A percentile compares a stretch with the other conserved stretches of the same genome.
These are phyloP conservation scores for Xylaria sp. DNA, from an alignment of 2,329 filamentous ascomycete genomes.

Conservation along the genomic window DNA sequence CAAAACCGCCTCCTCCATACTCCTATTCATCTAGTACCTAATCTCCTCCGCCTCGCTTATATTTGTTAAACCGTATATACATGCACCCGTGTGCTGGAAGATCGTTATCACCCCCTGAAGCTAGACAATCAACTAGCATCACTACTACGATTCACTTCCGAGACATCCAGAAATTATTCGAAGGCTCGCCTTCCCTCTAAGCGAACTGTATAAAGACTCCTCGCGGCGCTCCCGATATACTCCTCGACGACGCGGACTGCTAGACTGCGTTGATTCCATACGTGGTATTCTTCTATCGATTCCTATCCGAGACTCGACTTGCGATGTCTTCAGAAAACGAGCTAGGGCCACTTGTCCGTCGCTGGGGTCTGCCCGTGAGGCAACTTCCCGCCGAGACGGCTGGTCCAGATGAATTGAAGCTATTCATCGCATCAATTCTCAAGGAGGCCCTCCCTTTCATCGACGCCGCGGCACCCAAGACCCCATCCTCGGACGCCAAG, in stretches of 20 bases:
- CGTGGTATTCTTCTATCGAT: background rate
- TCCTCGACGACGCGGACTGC: background rate
- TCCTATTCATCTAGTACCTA: constrained; percentile 15
- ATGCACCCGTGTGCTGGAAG: constrained; percentile 1
- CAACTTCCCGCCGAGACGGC: constrained; percentile 60
- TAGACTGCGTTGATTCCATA: background rate
- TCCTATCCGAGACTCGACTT: background rate
- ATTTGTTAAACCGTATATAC: constrained; percentile 6
- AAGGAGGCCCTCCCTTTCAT: constrained; percentile 70
- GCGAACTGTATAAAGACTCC: background rate
- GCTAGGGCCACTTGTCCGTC: constrained; percentile 63
- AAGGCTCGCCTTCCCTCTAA: constrained; percentile 2
- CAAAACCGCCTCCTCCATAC: background rate
- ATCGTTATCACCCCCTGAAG: constrained; percentile 4
- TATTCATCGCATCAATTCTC: constrained; percentile 65
- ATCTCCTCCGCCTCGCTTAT: background rate
- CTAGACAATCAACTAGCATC: constrained; percentile 1
- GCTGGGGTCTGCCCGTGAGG: constrained; percentile 62
- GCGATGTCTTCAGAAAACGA: constrained; percentile 40
- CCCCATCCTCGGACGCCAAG: constrained; percentile 50
- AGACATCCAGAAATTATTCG: background rate
- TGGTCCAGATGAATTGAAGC: constrained; percentile 56
- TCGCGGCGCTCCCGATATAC: constrained; percentile 12
- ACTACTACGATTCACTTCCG: background rate
- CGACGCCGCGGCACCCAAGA: constrained; percentile 61